Evolutionary conservation across 768 basidiomycete species (phyloP).

Genomic region (Roridomyces roridus): DNA sequence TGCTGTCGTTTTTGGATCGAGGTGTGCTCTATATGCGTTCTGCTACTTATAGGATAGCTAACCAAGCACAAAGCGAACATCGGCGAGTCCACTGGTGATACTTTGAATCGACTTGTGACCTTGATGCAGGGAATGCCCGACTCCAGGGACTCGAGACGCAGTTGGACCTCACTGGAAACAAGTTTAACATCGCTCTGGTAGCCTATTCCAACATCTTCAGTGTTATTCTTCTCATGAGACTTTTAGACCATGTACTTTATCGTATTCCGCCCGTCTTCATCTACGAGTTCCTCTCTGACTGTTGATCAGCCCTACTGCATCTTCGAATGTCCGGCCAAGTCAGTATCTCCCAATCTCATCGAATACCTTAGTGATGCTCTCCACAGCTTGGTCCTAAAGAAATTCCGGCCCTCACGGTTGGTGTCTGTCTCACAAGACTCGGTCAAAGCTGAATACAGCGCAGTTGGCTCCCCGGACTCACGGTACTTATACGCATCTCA

Average conservation of each 20-base stretch:
- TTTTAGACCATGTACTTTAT: conserved; percentile 74
- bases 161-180: conserved; percentile 59
- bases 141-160: conserved; percentile 66
- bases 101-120: neutral
- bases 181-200: conserved; percentile 74
- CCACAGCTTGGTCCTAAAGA: conserved; percentile 60
- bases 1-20: conserved; percentile 64
- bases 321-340: conserved; percentile 79
- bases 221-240: neutral
- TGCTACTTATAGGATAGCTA: too few species aligned
- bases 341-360: too few species aligned
- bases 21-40: conserved; percentile 36
- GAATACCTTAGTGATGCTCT: too few species aligned
- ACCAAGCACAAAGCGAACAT: conserved; percentile 54
- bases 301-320: conserved; percentile 58
- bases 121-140: conserved; percentile 62
- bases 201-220: neutral
- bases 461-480: conserved; percentile 72
- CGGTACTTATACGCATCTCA: conserved; percentile 43
- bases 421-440: neutral
- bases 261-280: conserved; percentile 41
- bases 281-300: neutral
- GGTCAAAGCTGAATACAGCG: conserved; percentile 3
- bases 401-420: conserved; percentile 67
- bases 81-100: conserved; percentile 37